A percentile compares a stretch with the other conserved stretches of the same genome.
Evolutionary conservation across 805 yeast genomes (phyloP).

Genomic region (Kodamaea neixiangensis): DNA sequence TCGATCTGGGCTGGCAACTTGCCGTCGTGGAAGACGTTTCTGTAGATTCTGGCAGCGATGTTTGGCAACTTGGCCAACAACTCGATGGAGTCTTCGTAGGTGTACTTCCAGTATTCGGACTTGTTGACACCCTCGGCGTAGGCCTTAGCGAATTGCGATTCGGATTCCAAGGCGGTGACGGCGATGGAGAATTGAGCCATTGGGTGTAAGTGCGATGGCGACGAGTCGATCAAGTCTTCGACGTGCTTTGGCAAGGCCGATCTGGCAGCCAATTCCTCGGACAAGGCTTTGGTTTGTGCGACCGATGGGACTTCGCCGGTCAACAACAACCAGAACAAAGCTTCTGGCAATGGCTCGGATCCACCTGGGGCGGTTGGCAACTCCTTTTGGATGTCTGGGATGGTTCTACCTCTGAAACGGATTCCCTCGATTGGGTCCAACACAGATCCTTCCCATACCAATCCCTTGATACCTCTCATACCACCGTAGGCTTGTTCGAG

Average conservation of each 20-base stretch:
- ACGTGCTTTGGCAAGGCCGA: conserved; percentile 67
- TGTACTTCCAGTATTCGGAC: conserved; percentile 72
- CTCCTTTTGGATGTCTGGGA: conserved; percentile 65
- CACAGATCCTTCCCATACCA: conserved; percentile 80
- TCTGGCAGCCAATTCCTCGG: conserved; percentile 63
- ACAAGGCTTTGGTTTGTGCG: conserved; percentile 56
- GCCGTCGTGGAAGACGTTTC: conserved; percentile 60
- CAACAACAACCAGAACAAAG: conserved; percentile 75
- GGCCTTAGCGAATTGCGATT: conserved; percentile 69
- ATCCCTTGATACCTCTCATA: conserved; percentile 74
- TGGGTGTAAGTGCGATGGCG: conserved; percentile 74
- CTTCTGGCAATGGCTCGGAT: conserved; percentile 70
- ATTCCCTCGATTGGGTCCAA: conserved; percentile 78
- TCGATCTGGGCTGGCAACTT: conserved; percentile 54
- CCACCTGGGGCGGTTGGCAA: conserved; percentile 63
- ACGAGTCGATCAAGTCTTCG: conserved; percentile 56
- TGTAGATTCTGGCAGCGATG: conserved; percentile 73
- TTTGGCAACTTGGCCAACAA: conserved; percentile 74
- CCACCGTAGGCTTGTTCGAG: conserved; percentile 61
- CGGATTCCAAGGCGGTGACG: conserved; percentile 69
- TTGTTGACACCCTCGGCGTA: conserved; percentile 71
- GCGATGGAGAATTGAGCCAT: conserved; percentile 84
- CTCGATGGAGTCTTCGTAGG: conserved; percentile 69
- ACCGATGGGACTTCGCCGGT: conserved; percentile 72
- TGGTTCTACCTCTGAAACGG: conserved; percentile 75